These are phyloP conservation scores for Dactylonectria estremocensis DNA, from an alignment of 2,329 filamentous ascomycete genomes.

Conservation along the genomic window DNA sequence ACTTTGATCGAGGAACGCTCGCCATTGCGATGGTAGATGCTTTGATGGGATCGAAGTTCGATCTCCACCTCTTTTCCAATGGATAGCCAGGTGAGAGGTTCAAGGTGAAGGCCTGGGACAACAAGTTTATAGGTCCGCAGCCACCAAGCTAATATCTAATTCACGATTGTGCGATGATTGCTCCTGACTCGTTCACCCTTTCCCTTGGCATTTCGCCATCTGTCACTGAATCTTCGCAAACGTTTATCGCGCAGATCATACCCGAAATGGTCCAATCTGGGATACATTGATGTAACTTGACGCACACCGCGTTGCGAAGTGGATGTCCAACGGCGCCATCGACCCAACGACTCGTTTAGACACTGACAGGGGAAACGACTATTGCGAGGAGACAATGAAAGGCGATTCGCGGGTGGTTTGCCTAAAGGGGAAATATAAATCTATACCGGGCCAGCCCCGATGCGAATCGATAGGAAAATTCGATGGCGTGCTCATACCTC, in stretches of 20 bases:
- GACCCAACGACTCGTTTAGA: neutral
- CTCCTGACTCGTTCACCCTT: neutral
- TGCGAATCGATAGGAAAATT: neutral
- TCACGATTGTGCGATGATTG: neutral
- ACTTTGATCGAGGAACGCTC: conserved; percentile 23
- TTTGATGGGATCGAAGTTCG: neutral
- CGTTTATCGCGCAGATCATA: neutral
- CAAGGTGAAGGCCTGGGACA: neutral
- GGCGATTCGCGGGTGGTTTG: neutral
- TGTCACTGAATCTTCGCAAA: neutral
- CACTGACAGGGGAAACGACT: neutral
- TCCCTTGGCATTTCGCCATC: neutral
- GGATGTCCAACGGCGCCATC: neutral
- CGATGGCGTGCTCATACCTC: conserved; percentile 31
- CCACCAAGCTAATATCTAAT: neutral
- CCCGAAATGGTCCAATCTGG: neutral
- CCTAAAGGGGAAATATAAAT: neutral
- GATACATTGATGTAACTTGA: neutral
- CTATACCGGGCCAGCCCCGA: neutral
- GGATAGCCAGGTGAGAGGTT: neutral
- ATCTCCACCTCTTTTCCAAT: neutral
- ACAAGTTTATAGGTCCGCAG: too few species aligned
- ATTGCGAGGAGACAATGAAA: neutral
- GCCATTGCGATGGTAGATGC: conserved; percentile 9
- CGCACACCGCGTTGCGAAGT: neutral